Base-by-base conservation (phyloP, 495 filamentous ascomycete genomes). In the Xylaria venustula region DNA sequence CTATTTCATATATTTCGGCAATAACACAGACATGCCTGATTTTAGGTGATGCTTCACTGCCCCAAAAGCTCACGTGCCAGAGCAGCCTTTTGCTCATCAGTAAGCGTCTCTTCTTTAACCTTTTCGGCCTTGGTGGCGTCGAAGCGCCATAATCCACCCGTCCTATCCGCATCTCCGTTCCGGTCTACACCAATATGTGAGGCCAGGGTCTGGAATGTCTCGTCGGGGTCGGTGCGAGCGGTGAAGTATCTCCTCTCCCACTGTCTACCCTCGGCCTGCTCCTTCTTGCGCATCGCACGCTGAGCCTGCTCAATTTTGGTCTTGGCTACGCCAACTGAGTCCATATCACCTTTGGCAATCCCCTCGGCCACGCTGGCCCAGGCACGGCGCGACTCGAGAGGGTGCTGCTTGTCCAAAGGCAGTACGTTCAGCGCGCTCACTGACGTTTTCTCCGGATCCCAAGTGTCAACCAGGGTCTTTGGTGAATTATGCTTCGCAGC, bases 241-340 rank as follows among this genome's bases (percentile, higher is more conserved):
- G 73, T 87, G 77, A 98, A 98, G 73, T 93, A 97, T 47, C 89
- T 81, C 48, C 94, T 80, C 67, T 91, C 83, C 91, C 93, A 98
- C 60, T 90, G 87, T 41, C 82, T 79, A 34, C 88, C 87, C 67
- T 93, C 89, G 12, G 82, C 80, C 74, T 87, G 88, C 74, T 98
- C 94, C 67, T 82, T 80, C 71, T 86, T 89, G 63, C 94, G 86
- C 77, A 93, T 72, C 65, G 92, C 90, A 7, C 94, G 86, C 76
- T 98, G 95, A 28, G 86, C 85, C 58, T 91, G 91, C 73, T 98
- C 94, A 63, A 98, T 97, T 72, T 91, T 89, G 37, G 82, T 82
- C 77, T 98, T 98, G 76, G 93, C 88, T 5, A 68, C 64, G 3
- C 87, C 84, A 6, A 91, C 90, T 11, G 82, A 79, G 55, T 97